Evolutionary conservation across 108 stramenopile genomes (phyloP), one percentile per base, ranked within the genome.

Genomic region (Cyclostephanos tholiformis): DNA sequence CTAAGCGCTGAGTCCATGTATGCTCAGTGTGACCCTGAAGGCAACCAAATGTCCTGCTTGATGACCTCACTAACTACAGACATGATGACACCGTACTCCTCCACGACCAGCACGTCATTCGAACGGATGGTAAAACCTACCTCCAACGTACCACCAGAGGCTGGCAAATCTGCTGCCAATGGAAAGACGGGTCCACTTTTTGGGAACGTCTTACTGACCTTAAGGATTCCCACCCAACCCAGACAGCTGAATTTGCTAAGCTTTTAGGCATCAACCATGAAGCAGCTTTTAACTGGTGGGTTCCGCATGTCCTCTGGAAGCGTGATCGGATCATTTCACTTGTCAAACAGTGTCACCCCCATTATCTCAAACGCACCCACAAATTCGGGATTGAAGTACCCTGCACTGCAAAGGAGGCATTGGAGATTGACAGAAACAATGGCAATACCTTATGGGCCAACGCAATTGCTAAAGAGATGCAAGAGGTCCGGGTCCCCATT

Each of bases 241-340:
- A 53, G 52, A 53, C n/a, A 0, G 52, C 52, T 25, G 6, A 53
- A 25, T 57, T 23, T 26, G 56, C 27, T 27, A 10, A 4, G 25
- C 12, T 22, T 0, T 6, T 4, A 14, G 56, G 9, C 1, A 25
- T 25, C 26, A 4, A 25, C 1, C 52, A 53, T 6, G 19, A 53
- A 53, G 12, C 52, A 6, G 17, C 52, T 6, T 53, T 53, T 14
- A 53, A 53, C 52, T 53, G 52, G 52, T 53, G 23, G 56, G 56
- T 25, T 12, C 20, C 2, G 25, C 56, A 57, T 13, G 26, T 57
- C 27, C 56, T 57, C 3, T 0, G 7, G 52, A 16, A n/a, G 14
- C 7, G 52, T 7, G 52, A 16, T 1, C 25, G 52, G 17, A 53
- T 20, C 19, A 53, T 53, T 8, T 53, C 19, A 5, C 52, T 53